These are phyloP conservation scores for Scedosporium boydii DNA, from an alignment of 2,329 filamentous ascomycete genomes.

Conservation along the genomic window DNA sequence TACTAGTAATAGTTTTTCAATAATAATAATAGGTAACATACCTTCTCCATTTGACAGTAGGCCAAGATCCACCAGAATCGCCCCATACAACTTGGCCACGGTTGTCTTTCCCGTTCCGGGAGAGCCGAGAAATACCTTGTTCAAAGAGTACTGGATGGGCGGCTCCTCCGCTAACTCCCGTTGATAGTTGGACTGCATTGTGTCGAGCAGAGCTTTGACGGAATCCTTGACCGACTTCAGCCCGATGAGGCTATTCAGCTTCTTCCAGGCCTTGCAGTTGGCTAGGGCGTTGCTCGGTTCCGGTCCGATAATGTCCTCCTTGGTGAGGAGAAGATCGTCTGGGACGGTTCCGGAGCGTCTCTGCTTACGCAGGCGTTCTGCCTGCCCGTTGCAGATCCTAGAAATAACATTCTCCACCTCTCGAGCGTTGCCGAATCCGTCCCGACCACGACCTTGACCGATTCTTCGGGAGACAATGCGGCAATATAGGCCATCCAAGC, in stretches of 20 bases:
- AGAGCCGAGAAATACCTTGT: slow-evolving; percentile 59
- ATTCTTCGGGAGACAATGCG: slow-evolving; percentile 54
- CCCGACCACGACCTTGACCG: slow-evolving; percentile 49
- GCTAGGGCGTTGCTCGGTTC: slow-evolving; percentile 46
- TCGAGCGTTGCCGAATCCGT: slow-evolving; percentile 67
- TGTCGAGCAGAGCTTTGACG: slow-evolving; percentile 48
- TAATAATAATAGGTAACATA: slow-evolving; percentile 15
- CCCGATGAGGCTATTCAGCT: slow-evolving; percentile 50
- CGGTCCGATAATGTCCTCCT: slow-evolving; percentile 63
- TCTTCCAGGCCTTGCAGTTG: slow-evolving; percentile 44
- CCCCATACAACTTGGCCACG: slow-evolving; percentile 62
- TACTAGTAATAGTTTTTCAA: background rate
- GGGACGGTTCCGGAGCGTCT: slow-evolving; percentile 28
- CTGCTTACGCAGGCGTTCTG: slow-evolving; percentile 40
- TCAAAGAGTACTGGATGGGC: slow-evolving; percentile 50
- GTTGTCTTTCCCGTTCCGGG: slow-evolving; percentile 73
- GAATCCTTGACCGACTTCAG: slow-evolving; percentile 53
- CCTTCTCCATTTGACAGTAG: slow-evolving; percentile 59
- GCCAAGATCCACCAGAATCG: slow-evolving; percentile 58
- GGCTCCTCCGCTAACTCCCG: slow-evolving; percentile 55
- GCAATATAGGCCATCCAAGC: slow-evolving; percentile 48
- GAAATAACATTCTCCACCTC: slow-evolving; percentile 53
- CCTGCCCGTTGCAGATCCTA: slow-evolving; percentile 47
- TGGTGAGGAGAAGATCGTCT: slow-evolving; percentile 46
- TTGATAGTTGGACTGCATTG: slow-evolving; percentile 53